Percentiles rank a stretch among this genome's conserved stretches.
phyloP scores from a whole-genome alignment of 1,284 basidiomycete genomes.

The Leccinum pseudoinsigne region DNA sequence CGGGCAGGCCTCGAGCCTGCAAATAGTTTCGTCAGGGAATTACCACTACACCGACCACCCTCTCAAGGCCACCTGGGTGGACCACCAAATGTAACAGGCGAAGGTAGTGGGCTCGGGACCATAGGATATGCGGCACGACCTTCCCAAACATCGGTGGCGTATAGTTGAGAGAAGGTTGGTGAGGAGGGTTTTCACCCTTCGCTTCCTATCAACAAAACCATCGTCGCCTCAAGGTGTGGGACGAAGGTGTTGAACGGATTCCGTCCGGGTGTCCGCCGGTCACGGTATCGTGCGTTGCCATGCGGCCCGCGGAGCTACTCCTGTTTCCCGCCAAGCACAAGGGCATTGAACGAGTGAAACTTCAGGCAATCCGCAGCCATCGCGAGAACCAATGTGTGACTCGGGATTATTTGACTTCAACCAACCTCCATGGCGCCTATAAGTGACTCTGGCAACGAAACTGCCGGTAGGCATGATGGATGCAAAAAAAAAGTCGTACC shows the following conservation, averaged over 20 bases:
- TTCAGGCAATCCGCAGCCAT: neutral
- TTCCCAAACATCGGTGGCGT: too few species aligned
- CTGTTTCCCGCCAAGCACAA: too few species aligned
- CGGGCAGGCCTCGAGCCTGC: neutral
- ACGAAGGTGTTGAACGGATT: too few species aligned
- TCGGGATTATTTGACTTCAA: neutral
- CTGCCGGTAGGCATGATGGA: neutral
- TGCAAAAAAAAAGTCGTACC: neutral
- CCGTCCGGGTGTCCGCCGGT: too few species aligned
- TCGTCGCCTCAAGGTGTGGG: too few species aligned
- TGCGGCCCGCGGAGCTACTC: too few species aligned
- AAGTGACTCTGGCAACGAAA: neutral
- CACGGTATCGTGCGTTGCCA: too few species aligned
- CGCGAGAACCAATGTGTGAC: neutral
- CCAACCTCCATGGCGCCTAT: neutral
- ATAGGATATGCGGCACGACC: too few species aligned
- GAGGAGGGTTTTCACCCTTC: too few species aligned
- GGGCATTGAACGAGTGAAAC: neutral
- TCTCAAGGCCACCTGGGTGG: neutral
- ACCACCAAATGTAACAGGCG: neutral
- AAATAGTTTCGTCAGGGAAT: neutral
- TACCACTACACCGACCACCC: neutral
- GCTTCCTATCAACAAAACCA: too few species aligned
- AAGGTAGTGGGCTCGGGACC: neutral
- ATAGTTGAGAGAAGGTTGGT: too few species aligned